Base-by-base conservation (phyloP, 1,139 yeast genomes). In the Chernovozyma sophiae-reginae region DNA sequence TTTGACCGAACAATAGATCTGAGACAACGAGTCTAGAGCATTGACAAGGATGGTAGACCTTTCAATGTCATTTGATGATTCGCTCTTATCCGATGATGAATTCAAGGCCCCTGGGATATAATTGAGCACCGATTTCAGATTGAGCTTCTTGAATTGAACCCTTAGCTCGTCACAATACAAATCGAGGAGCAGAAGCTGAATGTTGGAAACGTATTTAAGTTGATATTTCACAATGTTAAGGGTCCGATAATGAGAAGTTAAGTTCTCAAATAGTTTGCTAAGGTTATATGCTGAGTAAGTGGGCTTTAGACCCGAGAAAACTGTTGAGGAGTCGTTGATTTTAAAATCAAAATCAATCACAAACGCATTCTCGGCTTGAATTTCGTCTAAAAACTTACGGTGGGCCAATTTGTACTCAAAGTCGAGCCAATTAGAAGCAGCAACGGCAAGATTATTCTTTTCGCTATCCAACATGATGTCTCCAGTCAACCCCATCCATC, bases 251-350 rank as follows among this genome's bases (percentile, higher is more conserved):
- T 81, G 84, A 30, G 67, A 69, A 6, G 86, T 85, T 30, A 86
- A 69, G 36, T 80, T 81, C 43, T 81, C 82, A 26, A 89, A 63
- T 25, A 89, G 61, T 44, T 77, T 80, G 30, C 72, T 72, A 41
- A 86, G 52, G 39, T 80, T 78, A 34, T 75, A 64, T 0, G 92
- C 77, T 0, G 90, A 79, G 38, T 73, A 72, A 0, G 92, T 83
- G 2, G 95, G 92, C 43, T 75, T 76, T 7, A 71, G 55, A 16
- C 42, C 60, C 38, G 30, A 13, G n/a, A 18, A 18, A 11, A 18
- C 18, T 8, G 25, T 18, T 4, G 30, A 33, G 34, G 19, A 32
- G 6, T 26, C 29, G 23, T 10, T 20, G 0, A 67, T 72, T 17
- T 76, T 79, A 38, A 77, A 73, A 38, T 81, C 89, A 41, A 62